Evolutionary conservation across 2,329 filamentous ascomycete species (phyloP).

Genomic region (Aspergillus glaucus): DNA sequence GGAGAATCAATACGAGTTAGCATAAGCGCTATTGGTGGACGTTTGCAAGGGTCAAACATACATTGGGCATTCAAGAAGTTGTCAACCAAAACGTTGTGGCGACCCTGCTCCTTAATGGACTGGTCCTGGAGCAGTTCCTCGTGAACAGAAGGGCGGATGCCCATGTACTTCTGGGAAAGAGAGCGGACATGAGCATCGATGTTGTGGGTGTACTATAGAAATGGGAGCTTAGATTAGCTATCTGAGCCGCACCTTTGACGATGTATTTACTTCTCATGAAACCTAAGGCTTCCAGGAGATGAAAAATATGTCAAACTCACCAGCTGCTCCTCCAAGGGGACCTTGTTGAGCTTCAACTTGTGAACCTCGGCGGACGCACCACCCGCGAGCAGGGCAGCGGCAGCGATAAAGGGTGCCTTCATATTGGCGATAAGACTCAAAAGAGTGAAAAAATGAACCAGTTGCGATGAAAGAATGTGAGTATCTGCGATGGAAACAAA

Average conservation of each 20-base stretch:
- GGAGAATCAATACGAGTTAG: conserved; percentile 6
- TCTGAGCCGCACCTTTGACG: neutral
- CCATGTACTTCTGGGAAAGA: conserved; percentile 95
- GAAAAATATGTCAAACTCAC: conserved; percentile 48
- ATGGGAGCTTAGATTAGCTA: neutral
- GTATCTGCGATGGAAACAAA: conserved; percentile 1
- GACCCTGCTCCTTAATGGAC: conserved; percentile 57
- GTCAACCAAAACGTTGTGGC: conserved; percentile 78
- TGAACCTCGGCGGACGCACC: conserved; percentile 79
- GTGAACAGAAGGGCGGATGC: conserved; percentile 63
- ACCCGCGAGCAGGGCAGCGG: conserved; percentile 67
- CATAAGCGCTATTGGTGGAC: neutral
- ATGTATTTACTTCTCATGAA: no score
- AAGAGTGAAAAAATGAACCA: conserved; percentile 4
- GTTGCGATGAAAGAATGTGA: conserved; percentile 12
- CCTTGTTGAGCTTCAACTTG: conserved; percentile 97
- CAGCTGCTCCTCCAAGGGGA: conserved; percentile 85
- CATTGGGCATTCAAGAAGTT: conserved; percentile 99
- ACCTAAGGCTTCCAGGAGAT: no score
- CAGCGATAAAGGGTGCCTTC: conserved; percentile 79
- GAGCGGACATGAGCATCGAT: conserved; percentile 75
- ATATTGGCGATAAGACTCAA: conserved; percentile 45
- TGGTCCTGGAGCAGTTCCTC: conserved; percentile 73
- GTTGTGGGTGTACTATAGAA: conserved; percentile 61
- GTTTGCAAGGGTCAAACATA: conserved; percentile 45